phyloP scores from a whole-genome alignment of 495 filamentous ascomycete species.

The Penicillium simplicissimum region DNA sequence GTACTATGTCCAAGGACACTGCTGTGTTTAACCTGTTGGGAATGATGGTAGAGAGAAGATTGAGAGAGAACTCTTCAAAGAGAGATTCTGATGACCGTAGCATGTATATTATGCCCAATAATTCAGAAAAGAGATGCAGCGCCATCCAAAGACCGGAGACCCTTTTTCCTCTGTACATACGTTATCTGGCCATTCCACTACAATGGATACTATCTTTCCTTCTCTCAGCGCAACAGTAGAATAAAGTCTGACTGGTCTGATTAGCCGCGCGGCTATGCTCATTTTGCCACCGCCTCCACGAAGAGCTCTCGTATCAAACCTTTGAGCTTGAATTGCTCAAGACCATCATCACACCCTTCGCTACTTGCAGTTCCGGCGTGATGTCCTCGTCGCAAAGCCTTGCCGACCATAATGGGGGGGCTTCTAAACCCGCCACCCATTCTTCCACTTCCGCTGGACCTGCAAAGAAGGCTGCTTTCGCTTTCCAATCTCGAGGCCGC shows the following conservation, averaged over 20 bases:
- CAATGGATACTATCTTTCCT: too few species aligned
- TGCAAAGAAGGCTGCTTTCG: conserved; percentile 37
- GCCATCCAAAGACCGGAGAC: too few species aligned
- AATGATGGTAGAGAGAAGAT: too few species aligned
- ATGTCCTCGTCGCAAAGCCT: conserved; percentile 26
- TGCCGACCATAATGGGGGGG: conserved; percentile 9
- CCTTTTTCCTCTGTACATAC: too few species aligned
- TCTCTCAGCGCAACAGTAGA: not conserved
- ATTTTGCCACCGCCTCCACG: conserved; percentile 27
- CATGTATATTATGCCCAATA: too few species aligned
- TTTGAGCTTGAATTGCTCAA: conserved; percentile 1
- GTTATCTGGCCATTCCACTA: too few species aligned
- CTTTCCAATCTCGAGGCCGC: conserved; percentile 32
- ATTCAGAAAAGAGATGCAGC: too few species aligned
- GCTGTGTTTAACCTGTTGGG: too few species aligned
- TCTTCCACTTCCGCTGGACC: conserved; percentile 28
- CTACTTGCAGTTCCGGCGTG: not conserved
- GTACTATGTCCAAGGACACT: too few species aligned
- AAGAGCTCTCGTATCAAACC: conserved; percentile 19
- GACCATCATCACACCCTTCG: not conserved
- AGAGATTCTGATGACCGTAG: too few species aligned
- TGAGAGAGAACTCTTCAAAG: too few species aligned
- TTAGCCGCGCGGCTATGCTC: conserved; percentile 3
- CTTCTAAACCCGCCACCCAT: conserved; percentile 34
- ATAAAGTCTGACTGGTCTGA: not conserved